Evolutionary conservation across 352 stramenopile genomes (phyloP), one percentile per base, ranked within the genome.

Genomic region (Phytophthora europaea): DNA sequence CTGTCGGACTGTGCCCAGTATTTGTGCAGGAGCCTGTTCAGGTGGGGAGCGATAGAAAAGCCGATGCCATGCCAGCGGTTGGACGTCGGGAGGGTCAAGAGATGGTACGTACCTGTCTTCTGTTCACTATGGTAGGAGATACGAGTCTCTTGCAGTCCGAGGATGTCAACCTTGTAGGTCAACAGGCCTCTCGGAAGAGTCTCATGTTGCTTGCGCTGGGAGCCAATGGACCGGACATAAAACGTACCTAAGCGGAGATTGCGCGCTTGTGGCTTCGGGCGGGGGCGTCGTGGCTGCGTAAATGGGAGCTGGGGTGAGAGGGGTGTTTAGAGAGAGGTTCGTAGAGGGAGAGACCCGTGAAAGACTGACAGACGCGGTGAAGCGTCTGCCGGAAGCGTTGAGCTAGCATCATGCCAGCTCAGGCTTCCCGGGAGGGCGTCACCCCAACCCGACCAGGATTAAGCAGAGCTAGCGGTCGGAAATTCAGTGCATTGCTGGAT

Each of bases 71-170:
- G 61, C 33, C 67, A 65, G 6, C 36, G 48, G 34, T 72, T 72
- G 9, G 56, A 57, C 1, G 4, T 10, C 20, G 59, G 54, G 16
- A 70, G 47, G 0, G 53, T 70, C 5, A 65, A 22, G 16, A 55
- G 67, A 40, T 65, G 53, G n/a, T 70, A 65, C 54, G 22, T 61
- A 68, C 51, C 36, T 10, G 61, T 28, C 61, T 68, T 68, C 23
- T 61, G 51, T 23, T 68, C 51, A 15, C 61, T 60, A 26, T 61
- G 50, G 34, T 43, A 70, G n/a, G 20, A 23, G 4, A 65, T 53
- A 16, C 55, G 1, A 38, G 48, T 66, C 22, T 66, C 65, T 38
- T 66, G 56, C 16, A 66, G n/a, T 13, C 63, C 53, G 1, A 70
- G 45, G n/a, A 66, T 28, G 38, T 72, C 48, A 26, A 66, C 2